Conservation (phyloP, 495 filamentous ascomycete species). For the Thermochaetoides thermophila region DNA sequence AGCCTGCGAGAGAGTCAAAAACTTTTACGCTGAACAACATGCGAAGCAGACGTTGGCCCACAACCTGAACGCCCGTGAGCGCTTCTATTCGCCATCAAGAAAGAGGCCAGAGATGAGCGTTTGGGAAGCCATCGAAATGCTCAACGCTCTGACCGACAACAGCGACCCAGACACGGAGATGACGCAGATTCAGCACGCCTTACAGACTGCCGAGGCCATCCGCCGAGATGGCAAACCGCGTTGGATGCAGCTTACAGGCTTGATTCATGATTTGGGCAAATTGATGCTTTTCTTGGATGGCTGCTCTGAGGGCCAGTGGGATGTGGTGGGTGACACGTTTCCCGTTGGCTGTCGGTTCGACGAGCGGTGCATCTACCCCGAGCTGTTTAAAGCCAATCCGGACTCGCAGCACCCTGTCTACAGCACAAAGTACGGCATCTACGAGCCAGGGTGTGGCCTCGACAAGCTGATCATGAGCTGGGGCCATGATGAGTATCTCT, state of each 20-base stretch:
- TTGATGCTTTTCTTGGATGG: constrained; percentile 66
- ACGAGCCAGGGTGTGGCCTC: constrained; percentile 57
- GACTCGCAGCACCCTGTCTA: constrained; percentile 53
- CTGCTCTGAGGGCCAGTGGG: constrained; percentile 79
- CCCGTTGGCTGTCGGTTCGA: constrained; percentile 80
- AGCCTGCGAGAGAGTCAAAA: constrained; percentile 64
- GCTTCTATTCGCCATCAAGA: constrained; percentile 44
- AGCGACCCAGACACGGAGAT: constrained; percentile 73
- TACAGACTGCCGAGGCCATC: constrained; percentile 78
- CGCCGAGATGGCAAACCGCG: constrained; percentile 76
- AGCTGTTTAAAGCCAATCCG: constrained; percentile 58
- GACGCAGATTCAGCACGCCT: constrained; percentile 73
- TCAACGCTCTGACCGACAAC: constrained; percentile 79
- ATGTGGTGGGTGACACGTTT: constrained; percentile 84
- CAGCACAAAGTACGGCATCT: constrained; percentile 61
- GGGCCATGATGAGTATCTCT: constrained; percentile 89
- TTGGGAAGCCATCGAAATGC: constrained; percentile 82
- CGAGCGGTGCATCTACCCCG: constrained; percentile 59
- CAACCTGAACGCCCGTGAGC: constrained; percentile 59
- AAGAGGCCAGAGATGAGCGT: constrained; percentile 61
- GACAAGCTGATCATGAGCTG: constrained; percentile 79
- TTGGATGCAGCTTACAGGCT: constrained; percentile 81
- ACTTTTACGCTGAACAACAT: constrained; percentile 75
- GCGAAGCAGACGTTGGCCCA: constrained; percentile 73
- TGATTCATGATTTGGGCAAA: constrained; percentile 87